Conservation (phyloP, 441 rosid genomes). For the Flueggea neowawraea region DNA sequence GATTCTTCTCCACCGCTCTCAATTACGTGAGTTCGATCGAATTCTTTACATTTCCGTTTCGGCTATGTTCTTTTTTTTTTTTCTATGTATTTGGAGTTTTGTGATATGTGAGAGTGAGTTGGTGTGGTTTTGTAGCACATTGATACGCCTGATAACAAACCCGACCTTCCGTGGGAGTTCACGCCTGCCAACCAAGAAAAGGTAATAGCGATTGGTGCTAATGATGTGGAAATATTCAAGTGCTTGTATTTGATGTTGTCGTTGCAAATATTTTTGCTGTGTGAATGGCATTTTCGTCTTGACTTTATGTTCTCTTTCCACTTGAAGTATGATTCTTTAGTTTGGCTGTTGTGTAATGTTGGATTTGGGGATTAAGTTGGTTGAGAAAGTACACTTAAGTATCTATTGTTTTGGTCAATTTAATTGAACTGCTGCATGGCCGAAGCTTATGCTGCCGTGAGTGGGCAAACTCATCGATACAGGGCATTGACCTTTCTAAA, state of each 20-base stretch:
- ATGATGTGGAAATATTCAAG: not conserved
- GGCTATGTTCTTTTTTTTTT: not conserved
- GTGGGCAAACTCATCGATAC: no score
- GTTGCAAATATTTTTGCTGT: no score
- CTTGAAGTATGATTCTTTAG: no score
- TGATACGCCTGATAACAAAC: constrained; percentile 89
- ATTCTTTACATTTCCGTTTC: not conserved
- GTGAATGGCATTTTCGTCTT: no score
- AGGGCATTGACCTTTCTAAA: no score
- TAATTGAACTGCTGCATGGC: no score
- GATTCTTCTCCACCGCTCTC: constrained; percentile 86
- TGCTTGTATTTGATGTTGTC: not conserved
- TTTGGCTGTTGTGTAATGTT: no score
- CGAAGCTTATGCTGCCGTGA: no score
- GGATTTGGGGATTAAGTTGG: no score
- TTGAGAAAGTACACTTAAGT: no score
- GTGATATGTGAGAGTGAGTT: constrained; percentile 2
- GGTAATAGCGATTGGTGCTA: constrained; percentile 33
- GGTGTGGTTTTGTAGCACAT: constrained; percentile 59
- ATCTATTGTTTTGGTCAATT: no score
- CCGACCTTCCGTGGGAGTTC: constrained; percentile 94
- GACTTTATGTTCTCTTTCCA: no score
- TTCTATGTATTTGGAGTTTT: not conserved
- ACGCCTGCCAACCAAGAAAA: constrained; percentile 53
- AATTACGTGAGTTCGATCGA: constrained; percentile 64